Percentiles rank a stretch among this genome's conserved stretches.
phyloP scores from a whole-genome alignment of 106 monocot species.

The Phalaenopsis equestris region DNA sequence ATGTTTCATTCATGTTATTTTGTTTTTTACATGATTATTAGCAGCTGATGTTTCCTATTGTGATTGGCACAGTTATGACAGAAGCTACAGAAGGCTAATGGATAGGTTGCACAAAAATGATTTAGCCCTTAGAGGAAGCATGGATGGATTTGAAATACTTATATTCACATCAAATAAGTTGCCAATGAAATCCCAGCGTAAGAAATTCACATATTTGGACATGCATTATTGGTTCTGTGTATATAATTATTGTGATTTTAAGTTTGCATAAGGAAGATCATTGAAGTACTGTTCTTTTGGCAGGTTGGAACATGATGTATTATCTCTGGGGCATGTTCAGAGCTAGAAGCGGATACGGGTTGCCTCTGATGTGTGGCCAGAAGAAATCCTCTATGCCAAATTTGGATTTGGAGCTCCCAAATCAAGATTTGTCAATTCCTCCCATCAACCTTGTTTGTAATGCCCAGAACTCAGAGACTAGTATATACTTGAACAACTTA shows the following conservation, averaged over 20 bases:
- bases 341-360: slow-evolving; percentile 20
- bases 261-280: not conserved
- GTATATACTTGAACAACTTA: slow-evolving; percentile 5
- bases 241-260: not conserved
- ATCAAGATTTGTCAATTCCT: slow-evolving; percentile 7
- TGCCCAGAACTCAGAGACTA: slow-evolving; percentile 8
- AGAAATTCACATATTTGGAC: slow-evolving; percentile 12
- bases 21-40: not conserved
- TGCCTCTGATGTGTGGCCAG: not conserved
- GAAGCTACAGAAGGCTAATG: slow-evolving; percentile 47
- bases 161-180: slow-evolving; percentile 72
- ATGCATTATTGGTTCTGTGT: not conserved
- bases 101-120: slow-evolving; percentile 51
- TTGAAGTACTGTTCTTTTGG: not conserved
- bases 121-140: slow-evolving; percentile 56
- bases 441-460: not conserved
- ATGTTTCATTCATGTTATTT: not conserved
- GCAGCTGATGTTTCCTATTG: slow-evolving; percentile 8
- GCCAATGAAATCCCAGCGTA: slow-evolving; percentile 60
- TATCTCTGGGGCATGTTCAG: slow-evolving; percentile 77
- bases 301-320: slow-evolving; percentile 77
- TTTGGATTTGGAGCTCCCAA: slow-evolving; percentile 11
- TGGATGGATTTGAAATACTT: slow-evolving; percentile 57
- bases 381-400: slow-evolving; percentile 6
- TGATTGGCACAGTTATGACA: slow-evolving; percentile 40